A percentile compares a stretch with the other conserved stretches of the same genome.
These are phyloP conservation scores for Cardiospermum halicacabum DNA, from an alignment of 345 rosid species.

Conservation along the genomic window DNA sequence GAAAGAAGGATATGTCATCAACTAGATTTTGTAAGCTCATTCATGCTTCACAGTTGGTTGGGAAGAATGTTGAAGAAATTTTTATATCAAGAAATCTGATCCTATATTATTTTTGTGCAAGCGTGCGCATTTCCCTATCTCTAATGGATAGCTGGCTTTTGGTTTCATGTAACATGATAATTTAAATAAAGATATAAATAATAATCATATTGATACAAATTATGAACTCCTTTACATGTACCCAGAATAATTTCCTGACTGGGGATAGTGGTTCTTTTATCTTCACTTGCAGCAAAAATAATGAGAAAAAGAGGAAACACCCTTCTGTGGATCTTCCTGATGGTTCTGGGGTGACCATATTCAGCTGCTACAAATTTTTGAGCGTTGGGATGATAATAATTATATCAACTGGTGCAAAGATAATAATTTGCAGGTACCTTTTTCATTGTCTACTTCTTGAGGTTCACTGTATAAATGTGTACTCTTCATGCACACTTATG, in stretches of 20 bases:
- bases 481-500: background rate
- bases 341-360: constrained; percentile 94
- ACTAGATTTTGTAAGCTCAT: background rate
- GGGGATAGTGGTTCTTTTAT: constrained; percentile 5
- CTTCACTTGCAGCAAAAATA: constrained; percentile 42
- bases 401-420: constrained; percentile 82
- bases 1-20: constrained; percentile 5
- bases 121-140: background rate
- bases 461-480: background rate
- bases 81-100: background rate
- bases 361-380: constrained; percentile 83
- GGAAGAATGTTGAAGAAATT: background rate
- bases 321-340: constrained; percentile 65
- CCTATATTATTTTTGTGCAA: background rate
- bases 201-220: background rate
- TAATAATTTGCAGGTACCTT: constrained; percentile 63
- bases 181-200: background rate
- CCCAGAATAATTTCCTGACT: background rate
- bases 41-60: background rate
- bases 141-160: background rate
- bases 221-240: background rate
- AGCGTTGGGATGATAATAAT: constrained; percentile 63
- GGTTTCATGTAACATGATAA: background rate
- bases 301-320: constrained; percentile 81
- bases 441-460: constrained; percentile 15